Evolutionary conservation across 805 yeast genomes (phyloP).

Genomic region (Lipomyces sp.): DNA sequence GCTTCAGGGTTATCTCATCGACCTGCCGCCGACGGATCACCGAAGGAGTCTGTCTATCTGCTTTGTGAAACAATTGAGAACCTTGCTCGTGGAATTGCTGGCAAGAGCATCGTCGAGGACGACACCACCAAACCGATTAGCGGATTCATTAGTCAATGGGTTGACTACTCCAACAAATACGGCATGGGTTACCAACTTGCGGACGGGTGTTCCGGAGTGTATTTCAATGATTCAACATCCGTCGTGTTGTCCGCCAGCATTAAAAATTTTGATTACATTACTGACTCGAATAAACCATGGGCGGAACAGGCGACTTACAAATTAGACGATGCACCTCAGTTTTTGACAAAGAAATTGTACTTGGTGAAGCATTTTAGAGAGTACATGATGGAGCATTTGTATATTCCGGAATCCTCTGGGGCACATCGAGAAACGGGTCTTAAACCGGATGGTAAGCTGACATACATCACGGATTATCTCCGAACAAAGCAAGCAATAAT

Average conservation of each 20-base stretch:
- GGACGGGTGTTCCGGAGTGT: conserved; percentile 86
- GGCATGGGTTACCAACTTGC: conserved; percentile 93
- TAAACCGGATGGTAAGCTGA: conserved; percentile 11
- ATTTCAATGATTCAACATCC: conserved; percentile 83
- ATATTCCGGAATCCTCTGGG: conserved; percentile 48
- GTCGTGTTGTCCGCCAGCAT: conserved; percentile 61
- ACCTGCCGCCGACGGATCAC: neutral
- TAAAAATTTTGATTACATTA: conserved; percentile 32
- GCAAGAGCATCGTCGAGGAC: neutral
- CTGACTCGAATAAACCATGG: conserved; percentile 5
- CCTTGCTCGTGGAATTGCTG: conserved; percentile 13
- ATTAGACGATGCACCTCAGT: conserved; percentile 19
- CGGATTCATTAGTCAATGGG: conserved; percentile 89
- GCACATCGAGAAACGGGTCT: conserved; percentile 54
- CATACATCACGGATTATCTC: conserved; percentile 80
- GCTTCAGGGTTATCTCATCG: neutral
- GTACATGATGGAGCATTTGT: conserved; percentile 89
- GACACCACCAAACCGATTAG: neutral
- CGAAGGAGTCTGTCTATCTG: neutral
- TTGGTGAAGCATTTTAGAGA: conserved; percentile 86
- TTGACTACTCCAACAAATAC: conserved; percentile 93
- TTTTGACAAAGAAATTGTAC: conserved; percentile 65
- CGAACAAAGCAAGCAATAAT: conserved; percentile 80
- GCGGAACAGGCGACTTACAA: neutral
- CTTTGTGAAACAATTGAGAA: conserved; percentile 17